A percentile compares a stretch with the other conserved stretches of the same genome.
phyloP scores from a whole-genome alignment of 768 basidiomycete genomes.

The Multifurca ochricompacta region DNA sequence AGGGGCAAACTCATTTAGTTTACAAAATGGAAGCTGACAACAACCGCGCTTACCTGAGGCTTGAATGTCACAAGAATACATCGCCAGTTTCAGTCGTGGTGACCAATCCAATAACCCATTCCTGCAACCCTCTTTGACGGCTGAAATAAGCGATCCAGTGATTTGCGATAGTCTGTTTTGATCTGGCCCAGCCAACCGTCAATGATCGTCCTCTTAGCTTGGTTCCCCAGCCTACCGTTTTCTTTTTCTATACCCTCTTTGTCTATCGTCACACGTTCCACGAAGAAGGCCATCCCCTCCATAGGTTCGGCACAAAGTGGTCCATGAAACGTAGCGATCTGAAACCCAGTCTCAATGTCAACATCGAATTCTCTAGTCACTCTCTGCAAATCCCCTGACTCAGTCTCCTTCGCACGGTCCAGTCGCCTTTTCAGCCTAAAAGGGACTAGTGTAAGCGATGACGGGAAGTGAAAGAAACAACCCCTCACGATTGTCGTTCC shows the following conservation, averaged over 20 bases:
- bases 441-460: constrained; percentile 9
- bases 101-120: constrained; percentile 95
- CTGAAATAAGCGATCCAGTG: constrained; percentile 84
- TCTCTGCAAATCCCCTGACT: constrained; percentile 22
- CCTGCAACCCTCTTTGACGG: constrained; percentile 82
- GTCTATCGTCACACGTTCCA: constrained; percentile 69
- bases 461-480: constrained; percentile 7
- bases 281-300: constrained; percentile 85
- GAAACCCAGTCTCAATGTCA: constrained; percentile 88
- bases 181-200: constrained; percentile 36
- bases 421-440: constrained; percentile 47
- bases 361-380: constrained; percentile 59
- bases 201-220: not conserved
- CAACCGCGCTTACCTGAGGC: constrained; percentile 68
- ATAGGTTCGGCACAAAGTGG: constrained; percentile 94
- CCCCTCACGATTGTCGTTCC: constrained; percentile 48
- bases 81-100: constrained; percentile 91
- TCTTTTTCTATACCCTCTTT: constrained; percentile 52
- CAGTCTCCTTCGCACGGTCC: constrained; percentile 30
- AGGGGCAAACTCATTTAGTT: constrained; percentile 5
- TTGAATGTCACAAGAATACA: constrained; percentile 99
- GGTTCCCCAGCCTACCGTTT: constrained; percentile 40
- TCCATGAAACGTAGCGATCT: constrained; percentile 89
- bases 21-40: not conserved
- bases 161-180: constrained; percentile 78